Percentiles rank a stretch among this genome's conserved stretches.
These are phyloP conservation scores for Fraxinus xanthoxyloides DNA, from an alignment of 305 asterid species.

Conservation along the genomic window DNA sequence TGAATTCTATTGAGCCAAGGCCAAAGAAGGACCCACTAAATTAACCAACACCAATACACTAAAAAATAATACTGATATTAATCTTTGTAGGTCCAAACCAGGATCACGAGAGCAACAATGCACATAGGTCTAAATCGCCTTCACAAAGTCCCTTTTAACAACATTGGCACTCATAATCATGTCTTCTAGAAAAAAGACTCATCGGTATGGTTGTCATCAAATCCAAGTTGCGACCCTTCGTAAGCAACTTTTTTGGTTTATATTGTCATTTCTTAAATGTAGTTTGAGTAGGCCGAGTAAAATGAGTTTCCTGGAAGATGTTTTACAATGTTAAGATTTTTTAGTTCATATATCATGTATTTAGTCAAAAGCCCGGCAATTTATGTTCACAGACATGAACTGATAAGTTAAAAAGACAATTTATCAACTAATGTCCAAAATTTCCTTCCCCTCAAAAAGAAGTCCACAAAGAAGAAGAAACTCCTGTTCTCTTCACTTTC, in stretches of 20 bases:
- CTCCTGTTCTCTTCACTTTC: neutral
- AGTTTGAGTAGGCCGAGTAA: neutral
- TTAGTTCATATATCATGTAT: neutral
- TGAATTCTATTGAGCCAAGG: neutral
- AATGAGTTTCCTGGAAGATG: neutral
- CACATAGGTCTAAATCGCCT: neutral
- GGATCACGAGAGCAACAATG: neutral
- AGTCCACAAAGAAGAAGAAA: neutral
- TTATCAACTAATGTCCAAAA: neutral
- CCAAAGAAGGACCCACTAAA: neutral
- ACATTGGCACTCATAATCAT: too few species aligned
- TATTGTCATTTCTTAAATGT: neutral
- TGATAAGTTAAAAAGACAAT: neutral
- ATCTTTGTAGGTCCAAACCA: too few species aligned
- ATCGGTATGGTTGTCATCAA: neutral
- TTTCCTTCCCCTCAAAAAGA: neutral
- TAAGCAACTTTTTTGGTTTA: neutral
- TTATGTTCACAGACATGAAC: neutral
- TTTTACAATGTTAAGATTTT: neutral
- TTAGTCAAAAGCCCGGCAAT: neutral
- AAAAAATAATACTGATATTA: too few species aligned
- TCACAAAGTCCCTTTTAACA: too few species aligned
- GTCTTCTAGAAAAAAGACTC: too few species aligned
- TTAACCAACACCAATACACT: neutral
- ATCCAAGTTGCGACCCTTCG: neutral